Conservation (phyloP, 768 basidiomycete species). For the Agaricus subrufescens region DNA sequence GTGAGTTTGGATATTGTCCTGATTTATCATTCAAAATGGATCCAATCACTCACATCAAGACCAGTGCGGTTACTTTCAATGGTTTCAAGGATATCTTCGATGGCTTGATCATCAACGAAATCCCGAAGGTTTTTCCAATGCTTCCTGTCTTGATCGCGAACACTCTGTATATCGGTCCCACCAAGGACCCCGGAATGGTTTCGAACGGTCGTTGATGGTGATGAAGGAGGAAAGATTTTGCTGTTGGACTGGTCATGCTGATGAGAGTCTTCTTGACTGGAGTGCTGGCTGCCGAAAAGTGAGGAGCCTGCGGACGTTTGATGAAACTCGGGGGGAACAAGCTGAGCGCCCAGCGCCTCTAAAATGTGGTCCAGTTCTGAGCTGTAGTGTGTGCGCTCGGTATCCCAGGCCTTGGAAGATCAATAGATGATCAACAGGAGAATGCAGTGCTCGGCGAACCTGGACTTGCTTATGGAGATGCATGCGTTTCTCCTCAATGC, state of each 20-base stretch:
- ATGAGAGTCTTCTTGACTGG: slow-evolving; percentile 31
- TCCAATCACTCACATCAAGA: slow-evolving; percentile 52
- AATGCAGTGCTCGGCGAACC: slow-evolving; percentile 30
- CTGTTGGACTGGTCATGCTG: slow-evolving; percentile 2
- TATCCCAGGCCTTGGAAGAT: slow-evolving; percentile 63
- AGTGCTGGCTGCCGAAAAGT: slow-evolving; percentile 75
- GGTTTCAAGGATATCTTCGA: slow-evolving; percentile 70
- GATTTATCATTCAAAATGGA: neutral
- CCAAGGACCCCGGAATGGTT: slow-evolving; percentile 12
- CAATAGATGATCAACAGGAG: neutral
- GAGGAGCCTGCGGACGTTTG: slow-evolving; percentile 63
- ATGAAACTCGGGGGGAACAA: slow-evolving; percentile 78
- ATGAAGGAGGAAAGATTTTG: slow-evolving; percentile 14
- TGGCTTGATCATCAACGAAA: slow-evolving; percentile 79
- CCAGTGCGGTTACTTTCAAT: slow-evolving; percentile 66
- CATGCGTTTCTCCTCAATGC: slow-evolving; percentile 66
- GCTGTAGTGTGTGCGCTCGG: slow-evolving; percentile 51
- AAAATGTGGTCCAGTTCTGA: slow-evolving; percentile 64
- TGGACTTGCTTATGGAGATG: slow-evolving; percentile 56
- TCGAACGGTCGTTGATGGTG: slow-evolving; percentile 27
- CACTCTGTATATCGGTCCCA: neutral
- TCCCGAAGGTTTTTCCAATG: slow-evolving; percentile 82
- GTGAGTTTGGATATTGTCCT: neutral
- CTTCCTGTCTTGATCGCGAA: slow-evolving; percentile 38
- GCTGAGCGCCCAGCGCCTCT: slow-evolving; percentile 65